Conservation (phyloP, 495 filamentous ascomycete species). For the Xylaria curta region DNA sequence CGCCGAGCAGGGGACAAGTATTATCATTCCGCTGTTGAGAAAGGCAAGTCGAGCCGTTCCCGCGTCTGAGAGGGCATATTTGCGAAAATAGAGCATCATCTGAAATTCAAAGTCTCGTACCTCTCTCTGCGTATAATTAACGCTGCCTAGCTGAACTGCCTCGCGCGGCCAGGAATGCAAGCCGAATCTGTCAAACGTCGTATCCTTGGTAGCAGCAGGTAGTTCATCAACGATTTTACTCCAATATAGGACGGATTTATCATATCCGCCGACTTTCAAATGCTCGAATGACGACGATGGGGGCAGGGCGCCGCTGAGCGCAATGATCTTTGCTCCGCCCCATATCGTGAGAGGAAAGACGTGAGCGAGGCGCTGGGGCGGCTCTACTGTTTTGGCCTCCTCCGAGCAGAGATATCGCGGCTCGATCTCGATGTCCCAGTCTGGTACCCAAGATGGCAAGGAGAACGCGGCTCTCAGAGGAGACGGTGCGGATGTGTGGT, state of each 20-base stretch:
- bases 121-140: too few species aligned
- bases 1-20: background rate
- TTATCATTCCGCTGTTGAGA: background rate
- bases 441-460: constrained; percentile 6
- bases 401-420: background rate
- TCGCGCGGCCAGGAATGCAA: background rate
- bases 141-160: background rate
- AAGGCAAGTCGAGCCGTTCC: background rate
- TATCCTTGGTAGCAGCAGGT: background rate
- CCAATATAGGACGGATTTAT: background rate
- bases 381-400: background rate
- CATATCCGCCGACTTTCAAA: background rate
- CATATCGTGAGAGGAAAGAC: background rate
- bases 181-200: background rate
- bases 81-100: background rate
- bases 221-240: background rate
- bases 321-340: background rate
- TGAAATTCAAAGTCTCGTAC: too few species aligned
- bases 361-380: background rate
- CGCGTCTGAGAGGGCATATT: background rate
- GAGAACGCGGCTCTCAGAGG: background rate
- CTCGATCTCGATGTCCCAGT: background rate
- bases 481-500: background rate
- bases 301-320: background rate
- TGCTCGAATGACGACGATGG: background rate